Evolutionary conservation across 139 green algal species (phyloP), one percentile per base, ranked within the genome.

Genomic region (Chlamydomonas asymmetrica): DNA sequence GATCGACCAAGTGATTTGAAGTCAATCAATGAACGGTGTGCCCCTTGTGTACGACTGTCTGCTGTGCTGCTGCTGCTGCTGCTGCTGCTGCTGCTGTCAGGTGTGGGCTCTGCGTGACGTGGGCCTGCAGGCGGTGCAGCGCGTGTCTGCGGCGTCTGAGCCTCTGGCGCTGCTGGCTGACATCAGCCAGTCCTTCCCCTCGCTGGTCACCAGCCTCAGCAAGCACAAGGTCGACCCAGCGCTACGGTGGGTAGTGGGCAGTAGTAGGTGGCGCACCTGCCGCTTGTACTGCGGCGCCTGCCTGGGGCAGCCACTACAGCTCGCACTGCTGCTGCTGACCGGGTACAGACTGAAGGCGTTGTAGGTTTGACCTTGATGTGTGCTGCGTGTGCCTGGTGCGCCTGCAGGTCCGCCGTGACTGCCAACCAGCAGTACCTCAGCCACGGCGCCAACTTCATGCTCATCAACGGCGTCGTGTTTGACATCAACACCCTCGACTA

Each of bases 31-130:
- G n/a, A n/a, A n/a, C n/a, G n/a, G n/a, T n/a, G n/a, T n/a, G n/a
- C n/a, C n/a, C n/a, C n/a, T n/a, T n/a, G n/a, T n/a, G n/a, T n/a
- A n/a, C n/a, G n/a, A n/a, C n/a, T n/a, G n/a, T 9, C 39, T 29
- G 25, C 7, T 71, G 4, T 71, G 67, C 43, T 74, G 67, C 67
- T 63, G 66, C 43, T 41, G 20, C 45, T 63, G 31, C 31, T 32
- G 29, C 23, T 61, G 65, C n/a, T 40, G n/a, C 65, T 32, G 40
- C 39, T 20, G 5, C 5, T 57, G 63, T 32, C 74, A 92, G 85
- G 87, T 96, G 62, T 96, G 91, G 91, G 86, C 97, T 39, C 73
- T 98, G 34, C 91, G 92, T 40, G 88, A 97, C 60, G 66, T 98
- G 31, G 94, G 95, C 1, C 64, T 98, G 5, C 93, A 97, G 78